Conservation (phyloP, 2,329 filamentous ascomycete species). For the Pseudogymnoascus sp. region DNA sequence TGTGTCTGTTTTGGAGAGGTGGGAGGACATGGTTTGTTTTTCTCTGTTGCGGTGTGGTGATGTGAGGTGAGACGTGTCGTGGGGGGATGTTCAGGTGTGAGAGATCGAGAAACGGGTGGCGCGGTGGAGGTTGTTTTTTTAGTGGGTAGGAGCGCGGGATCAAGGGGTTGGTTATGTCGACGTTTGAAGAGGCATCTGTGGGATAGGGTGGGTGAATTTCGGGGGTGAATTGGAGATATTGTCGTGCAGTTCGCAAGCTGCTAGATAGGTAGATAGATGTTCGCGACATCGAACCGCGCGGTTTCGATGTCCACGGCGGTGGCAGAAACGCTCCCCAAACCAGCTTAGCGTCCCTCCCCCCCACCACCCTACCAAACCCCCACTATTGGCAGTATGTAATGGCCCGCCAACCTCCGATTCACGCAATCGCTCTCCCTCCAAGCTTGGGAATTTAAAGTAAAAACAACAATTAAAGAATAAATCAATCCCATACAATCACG, state of each 20-base stretch:
- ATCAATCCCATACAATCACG: background rate
- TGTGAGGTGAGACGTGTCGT: background rate
- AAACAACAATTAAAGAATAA: background rate
- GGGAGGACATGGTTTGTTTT: background rate
- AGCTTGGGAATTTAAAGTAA: background rate
- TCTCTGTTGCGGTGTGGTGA: background rate
- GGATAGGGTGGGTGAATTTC: background rate
- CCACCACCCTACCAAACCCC: background rate
- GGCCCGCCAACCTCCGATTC: conserved; percentile 12
- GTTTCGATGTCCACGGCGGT: conserved; percentile 6
- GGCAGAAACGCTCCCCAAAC: background rate
- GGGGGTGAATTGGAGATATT: background rate
- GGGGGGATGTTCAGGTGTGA: background rate
- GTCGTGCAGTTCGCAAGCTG: background rate
- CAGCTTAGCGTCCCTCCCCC: background rate
- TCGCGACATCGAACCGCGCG: background rate
- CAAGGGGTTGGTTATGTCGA: background rate
- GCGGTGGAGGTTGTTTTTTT: too few species aligned
- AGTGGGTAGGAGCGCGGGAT: background rate
- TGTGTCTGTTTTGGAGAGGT: conserved; percentile 43
- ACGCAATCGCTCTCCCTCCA: background rate
- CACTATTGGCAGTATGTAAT: conserved; percentile 6
- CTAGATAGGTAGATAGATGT: background rate
- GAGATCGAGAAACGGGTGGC: too few species aligned
- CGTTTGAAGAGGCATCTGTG: background rate